Evolutionary conservation across 805 yeast genomes (phyloP), one percentile per base, ranked within the genome.

Genomic region (Pichia kluyveri): DNA sequence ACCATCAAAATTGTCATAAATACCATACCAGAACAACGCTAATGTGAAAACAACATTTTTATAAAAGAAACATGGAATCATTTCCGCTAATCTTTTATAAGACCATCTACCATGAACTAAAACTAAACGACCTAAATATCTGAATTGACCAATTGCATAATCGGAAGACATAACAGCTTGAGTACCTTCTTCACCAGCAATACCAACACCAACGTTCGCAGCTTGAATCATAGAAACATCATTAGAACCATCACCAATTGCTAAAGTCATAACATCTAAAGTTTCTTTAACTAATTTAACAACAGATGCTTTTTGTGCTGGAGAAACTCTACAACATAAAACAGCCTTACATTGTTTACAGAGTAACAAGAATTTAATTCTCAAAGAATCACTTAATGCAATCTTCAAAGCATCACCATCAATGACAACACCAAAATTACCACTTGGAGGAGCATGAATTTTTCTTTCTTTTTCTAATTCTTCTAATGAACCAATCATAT

Each of bases 141-240:
- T 75, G 65, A 86, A 86, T 62, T 86, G 95, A 26, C 91, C 93
- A 59, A 86, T 68, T 19, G 91, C 95, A 65, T 83, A 86, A 68
- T 86, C 95, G 1, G 91, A 82, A 27, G 89, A 82, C 95, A 86
- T 86, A 6, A 78, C 93, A 18, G 93, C 93, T 65, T 85, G 93
- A 52, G 93, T 71, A 60, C 95, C 95, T 70, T 86, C 95, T 69
- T 86, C 93, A 67, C 95, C 95, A 4, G 90, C 90, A 60, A 86
- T 86, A 68, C 95, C 95, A 48, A 86, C 85, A 59, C 95, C 95
- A 42, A 86, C 83, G 66, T 86, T 82, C 1, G 95, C 93, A 30
- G 89, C 81, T 64, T 86, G 95, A 55, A 86, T 86, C 95, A 86
- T 86, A 12, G 95, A 90, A 53, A 86, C 95, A 68, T 86, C 95